phyloP scores from a whole-genome alignment of 768 basidiomycete species.

The Mycena galopus region DNA sequence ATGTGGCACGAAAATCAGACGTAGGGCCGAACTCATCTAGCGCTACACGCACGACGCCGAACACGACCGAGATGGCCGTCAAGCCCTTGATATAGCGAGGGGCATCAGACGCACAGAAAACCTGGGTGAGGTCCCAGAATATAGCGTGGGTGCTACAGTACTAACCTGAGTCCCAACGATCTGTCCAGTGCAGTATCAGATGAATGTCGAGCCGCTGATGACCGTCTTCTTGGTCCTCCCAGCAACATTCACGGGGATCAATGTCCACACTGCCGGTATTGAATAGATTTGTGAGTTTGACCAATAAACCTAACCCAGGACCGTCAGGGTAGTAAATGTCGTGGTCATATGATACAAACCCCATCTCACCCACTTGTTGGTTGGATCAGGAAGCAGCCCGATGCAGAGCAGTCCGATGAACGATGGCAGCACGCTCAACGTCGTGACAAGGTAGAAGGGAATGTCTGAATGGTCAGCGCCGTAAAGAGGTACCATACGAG shows the following conservation, averaged over 20 bases:
- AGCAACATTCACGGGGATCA: conserved; percentile 30
- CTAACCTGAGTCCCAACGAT: conserved; percentile 33
- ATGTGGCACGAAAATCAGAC: conserved; percentile 9
- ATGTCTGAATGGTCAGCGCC: conserved; percentile 3
- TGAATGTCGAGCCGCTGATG: conserved; percentile 25
- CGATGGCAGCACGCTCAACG: conserved; percentile 21
- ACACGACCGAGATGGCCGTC: conserved; percentile 10
- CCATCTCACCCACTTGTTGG: conserved; percentile 25
- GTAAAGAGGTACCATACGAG: conserved; percentile 17
- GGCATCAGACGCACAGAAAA: conserved; percentile 19
- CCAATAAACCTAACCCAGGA: conserved; percentile 12
- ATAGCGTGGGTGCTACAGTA: neutral
- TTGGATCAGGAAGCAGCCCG: conserved; percentile 10
- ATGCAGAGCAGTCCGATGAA: conserved; percentile 23
- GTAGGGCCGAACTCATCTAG: neutral
- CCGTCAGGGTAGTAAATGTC: conserved; percentile 18
- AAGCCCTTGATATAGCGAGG: conserved; percentile 23
- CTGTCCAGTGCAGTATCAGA: conserved; percentile 28
- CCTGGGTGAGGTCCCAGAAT: neutral
- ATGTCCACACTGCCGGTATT: conserved; percentile 7
- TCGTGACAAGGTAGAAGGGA: conserved; percentile 18
- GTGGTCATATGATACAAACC: conserved; percentile 22
- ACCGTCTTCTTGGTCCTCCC: conserved; percentile 34
- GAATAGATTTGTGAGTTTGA: neutral
- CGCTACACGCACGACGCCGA: conserved; percentile 10